Evolutionary conservation across 2,329 filamentous ascomycete genomes (phyloP).

Genomic region (Emergomyces orientalis): DNA sequence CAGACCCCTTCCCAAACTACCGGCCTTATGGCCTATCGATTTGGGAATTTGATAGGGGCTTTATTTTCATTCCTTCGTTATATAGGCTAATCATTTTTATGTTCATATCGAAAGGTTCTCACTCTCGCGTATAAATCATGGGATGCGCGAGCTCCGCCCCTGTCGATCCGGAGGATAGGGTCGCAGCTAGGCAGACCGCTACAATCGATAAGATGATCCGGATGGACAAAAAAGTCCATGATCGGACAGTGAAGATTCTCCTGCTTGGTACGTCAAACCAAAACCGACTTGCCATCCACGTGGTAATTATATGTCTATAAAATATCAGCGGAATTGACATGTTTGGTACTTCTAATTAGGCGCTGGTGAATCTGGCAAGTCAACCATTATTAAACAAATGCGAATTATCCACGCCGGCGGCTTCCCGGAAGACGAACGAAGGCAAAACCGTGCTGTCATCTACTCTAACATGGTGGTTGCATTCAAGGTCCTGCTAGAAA

Average conservation of each 20-base stretch:
- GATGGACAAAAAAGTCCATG: conserved; percentile 76
- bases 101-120: background rate
- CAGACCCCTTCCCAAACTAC: background rate
- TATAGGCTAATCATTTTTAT: conserved; percentile 1
- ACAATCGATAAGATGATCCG: conserved; percentile 83
- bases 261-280: conserved; percentile 60
- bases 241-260: conserved; percentile 85
- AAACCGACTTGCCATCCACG: background rate
- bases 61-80: background rate
- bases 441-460: conserved; percentile 90
- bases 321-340: background rate
- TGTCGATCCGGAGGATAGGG: conserved; percentile 32
- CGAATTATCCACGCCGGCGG: conserved; percentile 91
- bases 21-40: background rate
- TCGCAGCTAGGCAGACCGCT: conserved; percentile 36
- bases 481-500: conserved; percentile 80
- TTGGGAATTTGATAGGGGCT: background rate
- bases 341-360: conserved; percentile 43
- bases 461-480: conserved; percentile 92
- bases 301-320: background rate
- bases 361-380: conserved; percentile 91
- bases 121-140: conserved; percentile 24
- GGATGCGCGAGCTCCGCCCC: conserved; percentile 38
- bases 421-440: conserved; percentile 79
- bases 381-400: conserved; percentile 98